Conservation (phyloP, 2,329 filamentous ascomycete species). For the Hirsutella rhossiliensis region DNA sequence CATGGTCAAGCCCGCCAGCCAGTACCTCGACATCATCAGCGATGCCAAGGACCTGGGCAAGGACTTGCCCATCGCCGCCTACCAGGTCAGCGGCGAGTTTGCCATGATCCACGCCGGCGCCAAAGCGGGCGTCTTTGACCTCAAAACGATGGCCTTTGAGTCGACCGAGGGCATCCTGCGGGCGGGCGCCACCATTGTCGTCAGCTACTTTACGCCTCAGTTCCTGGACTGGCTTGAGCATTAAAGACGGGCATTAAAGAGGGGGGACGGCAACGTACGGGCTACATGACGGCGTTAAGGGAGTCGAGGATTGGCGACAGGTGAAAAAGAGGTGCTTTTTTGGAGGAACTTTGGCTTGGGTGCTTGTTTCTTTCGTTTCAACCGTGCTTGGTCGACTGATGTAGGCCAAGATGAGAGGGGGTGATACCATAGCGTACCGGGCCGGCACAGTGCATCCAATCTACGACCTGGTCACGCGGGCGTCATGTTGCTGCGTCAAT, state of each 20-base stretch:
- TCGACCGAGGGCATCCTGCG: constrained; percentile 85
- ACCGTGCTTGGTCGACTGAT: too few relatives aligned
- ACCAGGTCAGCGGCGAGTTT: constrained; percentile 94
- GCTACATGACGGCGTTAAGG: constrained; percentile 1
- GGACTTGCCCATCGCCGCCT: constrained; percentile 86
- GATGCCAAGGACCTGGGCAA: constrained; percentile 91
- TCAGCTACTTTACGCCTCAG: constrained; percentile 88
- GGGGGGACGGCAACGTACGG: background rate
- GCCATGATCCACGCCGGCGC: constrained; percentile 96
- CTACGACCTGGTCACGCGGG: too few relatives aligned
- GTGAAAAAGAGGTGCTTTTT: too few relatives aligned
- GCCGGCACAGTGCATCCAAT: too few relatives aligned
- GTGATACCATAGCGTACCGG: too few relatives aligned
- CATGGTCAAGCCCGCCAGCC: constrained; percentile 96
- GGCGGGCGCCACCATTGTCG: constrained; percentile 83
- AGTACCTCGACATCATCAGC: constrained; percentile 94
- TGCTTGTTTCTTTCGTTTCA: too few relatives aligned
- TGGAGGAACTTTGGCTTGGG: too few relatives aligned
- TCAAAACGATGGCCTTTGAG: constrained; percentile 92
- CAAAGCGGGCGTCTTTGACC: constrained; percentile 90
- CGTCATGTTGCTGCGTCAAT: too few relatives aligned
- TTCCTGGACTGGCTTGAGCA: constrained; percentile 56
- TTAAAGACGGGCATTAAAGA: constrained; percentile 17
- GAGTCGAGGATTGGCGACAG: background rate
- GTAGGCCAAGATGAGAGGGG: too few relatives aligned